Evolutionary conservation across 129 eudicot genomes (phyloP), one percentile per base, ranked within the genome.

Genomic region (Gnaphalium uliginosum): DNA sequence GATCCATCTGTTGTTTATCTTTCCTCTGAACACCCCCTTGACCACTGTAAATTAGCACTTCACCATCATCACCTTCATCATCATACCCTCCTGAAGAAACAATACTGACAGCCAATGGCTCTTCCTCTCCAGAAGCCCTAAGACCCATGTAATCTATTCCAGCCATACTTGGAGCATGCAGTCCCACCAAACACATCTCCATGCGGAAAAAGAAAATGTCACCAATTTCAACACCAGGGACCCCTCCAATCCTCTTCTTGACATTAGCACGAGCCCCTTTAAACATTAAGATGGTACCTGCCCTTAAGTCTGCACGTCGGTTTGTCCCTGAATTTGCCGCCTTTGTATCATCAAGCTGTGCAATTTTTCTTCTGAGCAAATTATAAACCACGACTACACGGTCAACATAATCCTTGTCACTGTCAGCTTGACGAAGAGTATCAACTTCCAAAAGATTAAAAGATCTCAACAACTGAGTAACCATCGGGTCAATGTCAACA

Each of bases 21-120:
- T 64, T 86, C 76, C 94, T 84, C 51, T 78, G 85, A 19, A 81
- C 88, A 53, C 99, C 99, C 66, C 99, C 97, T 61, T 91, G 96
- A 27, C 99, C 99, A 48, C 85, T 89, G 73, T 91, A 95, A n/a
- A 95, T 66, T 69, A 95, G 66, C 78, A 89, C 94, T 15, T 91
- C 89, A 15, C 91, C 90, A 67, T 86, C 92, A 72, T 87, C 87
- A 1, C 96, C 99, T 19, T 94, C 97, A 72, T 95, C 96, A 24
- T 94, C 97, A 73, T 91, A 91, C 17, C 97, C 99, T 67, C 97
- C 97, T 0, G 99, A 84, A 0, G 95, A 88, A 51, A 95, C 96
- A 15, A 95, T 87, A 78, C 99, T 95, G 7, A 92, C 90, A 14
- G 99, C 99, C 54, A 91, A 30, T 11, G 99, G 97, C 63, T 91